A percentile compares a stretch with the other conserved stretches of the same genome.
These are phyloP conservation scores for Parathielavia hyrcaniae DNA, from an alignment of 495 filamentous ascomycete genomes.

Conservation along the genomic window DNA sequence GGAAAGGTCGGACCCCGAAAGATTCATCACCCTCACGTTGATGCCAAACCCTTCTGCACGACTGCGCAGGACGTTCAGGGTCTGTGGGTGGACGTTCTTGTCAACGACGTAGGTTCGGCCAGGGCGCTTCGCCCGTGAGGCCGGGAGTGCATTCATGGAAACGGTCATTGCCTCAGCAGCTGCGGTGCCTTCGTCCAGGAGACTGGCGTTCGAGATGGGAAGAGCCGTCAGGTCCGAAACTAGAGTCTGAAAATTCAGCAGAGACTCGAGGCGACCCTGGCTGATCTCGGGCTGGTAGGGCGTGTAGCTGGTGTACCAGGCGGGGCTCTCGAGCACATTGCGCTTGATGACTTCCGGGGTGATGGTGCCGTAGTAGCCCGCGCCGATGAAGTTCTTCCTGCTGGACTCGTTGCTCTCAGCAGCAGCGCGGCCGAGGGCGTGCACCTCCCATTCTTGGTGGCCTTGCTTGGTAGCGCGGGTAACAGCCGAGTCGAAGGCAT, in stretches of 20 bases:
- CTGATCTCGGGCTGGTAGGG: conserved; percentile 98
- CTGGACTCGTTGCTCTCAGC: conserved; percentile 62
- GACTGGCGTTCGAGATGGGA: conserved; percentile 86
- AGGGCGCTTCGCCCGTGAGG: conserved; percentile 63
- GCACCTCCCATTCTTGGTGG: conserved; percentile 37
- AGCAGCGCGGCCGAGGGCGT: conserved; percentile 47
- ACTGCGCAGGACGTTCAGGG: conserved; percentile 75
- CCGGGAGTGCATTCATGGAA: conserved; percentile 70
- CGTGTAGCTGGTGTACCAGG: conserved; percentile 98
- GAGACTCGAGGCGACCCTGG: conserved; percentile 85
- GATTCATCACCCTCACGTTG: conserved; percentile 64
- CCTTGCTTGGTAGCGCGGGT: conserved; percentile 14
- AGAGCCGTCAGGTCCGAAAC: conserved; percentile 85
- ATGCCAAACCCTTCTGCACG: conserved; percentile 94
- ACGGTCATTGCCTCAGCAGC: conserved; percentile 98
- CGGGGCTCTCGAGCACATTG: conserved; percentile 89
- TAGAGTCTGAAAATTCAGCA: conserved; percentile 96
- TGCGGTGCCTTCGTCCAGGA: conserved; percentile 90
- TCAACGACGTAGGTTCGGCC: conserved; percentile 82
- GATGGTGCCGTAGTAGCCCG: conserved; percentile 79
- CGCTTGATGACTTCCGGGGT: conserved; percentile 90
- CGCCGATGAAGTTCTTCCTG: conserved; percentile 68
- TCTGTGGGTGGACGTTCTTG: conserved; percentile 79
- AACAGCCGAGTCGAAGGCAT: conserved; percentile 20
- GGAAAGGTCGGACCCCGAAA: conserved; percentile 56